A percentile compares a stretch with the other conserved stretches of the same genome.
Evolutionary conservation across 352 stramenopile species (phyloP).

Genomic region (Salisapilia sapeloensis): DNA sequence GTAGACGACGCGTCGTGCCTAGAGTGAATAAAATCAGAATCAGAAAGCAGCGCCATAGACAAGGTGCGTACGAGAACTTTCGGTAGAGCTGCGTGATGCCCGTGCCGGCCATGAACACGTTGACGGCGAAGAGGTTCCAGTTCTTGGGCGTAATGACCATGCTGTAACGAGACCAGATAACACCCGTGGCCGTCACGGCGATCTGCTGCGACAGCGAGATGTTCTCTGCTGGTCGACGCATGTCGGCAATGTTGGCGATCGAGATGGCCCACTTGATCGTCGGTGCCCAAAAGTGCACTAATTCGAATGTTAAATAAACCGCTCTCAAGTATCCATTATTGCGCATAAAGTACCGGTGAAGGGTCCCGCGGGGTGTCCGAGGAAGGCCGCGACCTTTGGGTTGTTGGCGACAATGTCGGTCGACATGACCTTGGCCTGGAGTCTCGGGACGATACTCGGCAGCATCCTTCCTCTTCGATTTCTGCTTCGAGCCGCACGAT

Average conservation of each 20-base stretch:
- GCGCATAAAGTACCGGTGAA: constrained; percentile 46
- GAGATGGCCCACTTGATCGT: constrained; percentile 82
- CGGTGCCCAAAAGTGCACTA: constrained; percentile 82
- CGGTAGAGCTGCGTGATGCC: constrained; percentile 71
- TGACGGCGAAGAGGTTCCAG: constrained; percentile 84
- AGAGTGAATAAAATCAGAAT: constrained; percentile 1
- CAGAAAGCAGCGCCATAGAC: constrained; percentile 1
- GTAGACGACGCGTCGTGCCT: constrained; percentile 3
- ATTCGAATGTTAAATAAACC: neutral
- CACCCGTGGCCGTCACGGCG: constrained; percentile 58
- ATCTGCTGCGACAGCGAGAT: constrained; percentile 74
- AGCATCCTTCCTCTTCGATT: no score
- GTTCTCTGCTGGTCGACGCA: constrained; percentile 56
- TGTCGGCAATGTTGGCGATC: constrained; percentile 76
- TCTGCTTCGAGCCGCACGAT: no score
- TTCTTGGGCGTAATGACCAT: constrained; percentile 81
- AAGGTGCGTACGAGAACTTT: constrained; percentile 35
- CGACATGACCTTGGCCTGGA: constrained; percentile 61
- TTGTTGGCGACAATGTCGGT: constrained; percentile 50
- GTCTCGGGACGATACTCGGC: constrained; percentile 46
- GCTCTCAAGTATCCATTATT: neutral
- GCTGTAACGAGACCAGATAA: constrained; percentile 84
- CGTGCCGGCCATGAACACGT: constrained; percentile 80
- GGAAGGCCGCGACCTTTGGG: constrained; percentile 32
- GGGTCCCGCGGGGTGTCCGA: constrained; percentile 64